phyloP scores from a whole-genome alignment of 75 land plant genomes.

The Ceratopteris richardii region DNA sequence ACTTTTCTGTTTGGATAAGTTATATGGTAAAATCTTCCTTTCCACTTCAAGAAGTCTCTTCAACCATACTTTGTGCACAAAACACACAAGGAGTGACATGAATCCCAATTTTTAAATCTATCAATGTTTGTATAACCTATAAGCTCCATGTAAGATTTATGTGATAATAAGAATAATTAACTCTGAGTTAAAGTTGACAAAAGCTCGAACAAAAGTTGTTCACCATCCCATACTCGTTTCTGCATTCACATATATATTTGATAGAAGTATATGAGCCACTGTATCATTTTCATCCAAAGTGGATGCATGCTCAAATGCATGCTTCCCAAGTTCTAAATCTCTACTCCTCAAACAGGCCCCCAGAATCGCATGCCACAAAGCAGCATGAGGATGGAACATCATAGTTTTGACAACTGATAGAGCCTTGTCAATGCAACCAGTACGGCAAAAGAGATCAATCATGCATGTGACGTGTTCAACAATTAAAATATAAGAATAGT shows the following conservation, averaged over 20 bases:
- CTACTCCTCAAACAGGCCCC: slow-evolving; percentile 10
- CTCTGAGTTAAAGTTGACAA: too few species aligned
- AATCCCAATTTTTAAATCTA: too few species aligned
- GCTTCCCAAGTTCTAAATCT: not conserved
- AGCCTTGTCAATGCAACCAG: slow-evolving; percentile 5
- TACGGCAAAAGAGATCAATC: slow-evolving; percentile 60
- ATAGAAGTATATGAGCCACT: not conserved
- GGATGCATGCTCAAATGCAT: not conserved
- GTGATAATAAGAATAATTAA: too few species aligned
- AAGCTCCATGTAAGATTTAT: too few species aligned
- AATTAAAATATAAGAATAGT: slow-evolving; percentile 23
- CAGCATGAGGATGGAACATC: slow-evolving; percentile 10
- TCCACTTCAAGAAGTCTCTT: too few species aligned
- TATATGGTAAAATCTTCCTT: too few species aligned
- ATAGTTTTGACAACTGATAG: not conserved
- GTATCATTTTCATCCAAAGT: not conserved
- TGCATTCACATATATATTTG: not conserved
- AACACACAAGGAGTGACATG: too few species aligned
- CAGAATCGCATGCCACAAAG: slow-evolving; percentile 6
- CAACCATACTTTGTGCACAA: too few species aligned
- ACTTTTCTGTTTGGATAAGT: too few species aligned
- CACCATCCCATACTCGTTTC: too few species aligned
- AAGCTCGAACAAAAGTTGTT: too few species aligned
- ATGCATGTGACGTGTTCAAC: slow-evolving; percentile 60
- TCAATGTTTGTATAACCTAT: too few species aligned